These are phyloP conservation scores for Phalaenopsis aphrodite DNA, from an alignment of 106 monocot species.

Conservation along the genomic window DNA sequence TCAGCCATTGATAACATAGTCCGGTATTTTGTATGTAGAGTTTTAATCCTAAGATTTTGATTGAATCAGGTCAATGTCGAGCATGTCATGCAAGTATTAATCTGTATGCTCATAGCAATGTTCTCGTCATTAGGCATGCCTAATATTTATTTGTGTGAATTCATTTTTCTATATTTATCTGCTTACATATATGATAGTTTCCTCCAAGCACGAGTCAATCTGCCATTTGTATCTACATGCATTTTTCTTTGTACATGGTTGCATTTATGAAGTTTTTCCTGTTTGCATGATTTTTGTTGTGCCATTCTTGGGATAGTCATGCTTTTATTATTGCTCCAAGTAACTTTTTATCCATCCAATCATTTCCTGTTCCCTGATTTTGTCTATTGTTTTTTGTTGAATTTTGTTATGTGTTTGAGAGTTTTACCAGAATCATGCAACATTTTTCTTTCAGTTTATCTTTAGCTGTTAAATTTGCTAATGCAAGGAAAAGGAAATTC, in stretches of 20 bases:
- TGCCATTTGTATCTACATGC: not conserved
- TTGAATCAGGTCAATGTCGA: not conserved
- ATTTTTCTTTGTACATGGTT: not conserved
- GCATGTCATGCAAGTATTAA: not conserved
- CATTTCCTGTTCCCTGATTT: not conserved
- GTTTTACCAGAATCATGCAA: not conserved
- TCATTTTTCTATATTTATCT: slow-evolving; percentile 5
- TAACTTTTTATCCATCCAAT: not conserved
- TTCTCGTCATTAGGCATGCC: not conserved
- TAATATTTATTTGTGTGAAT: not conserved
- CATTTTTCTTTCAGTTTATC: not conserved
- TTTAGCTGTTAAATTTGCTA: not conserved
- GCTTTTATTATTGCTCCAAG: not conserved
- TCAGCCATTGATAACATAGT: not conserved
- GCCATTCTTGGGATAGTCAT: not conserved
- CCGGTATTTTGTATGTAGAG: not conserved
- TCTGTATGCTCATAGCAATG: not conserved
- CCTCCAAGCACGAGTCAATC: not conserved
- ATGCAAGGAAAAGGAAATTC: not conserved
- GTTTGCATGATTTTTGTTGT: slow-evolving; percentile 3
- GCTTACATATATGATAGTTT: not conserved
- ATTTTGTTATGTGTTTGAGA: not conserved
- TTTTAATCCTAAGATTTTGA: not conserved
- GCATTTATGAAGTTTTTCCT: not conserved
- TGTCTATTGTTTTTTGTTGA: not conserved